A percentile compares a stretch with the other conserved stretches of the same genome.
phyloP scores from a whole-genome alignment of 2,329 filamentous ascomycete species.

The Botrytis medusae region DNA sequence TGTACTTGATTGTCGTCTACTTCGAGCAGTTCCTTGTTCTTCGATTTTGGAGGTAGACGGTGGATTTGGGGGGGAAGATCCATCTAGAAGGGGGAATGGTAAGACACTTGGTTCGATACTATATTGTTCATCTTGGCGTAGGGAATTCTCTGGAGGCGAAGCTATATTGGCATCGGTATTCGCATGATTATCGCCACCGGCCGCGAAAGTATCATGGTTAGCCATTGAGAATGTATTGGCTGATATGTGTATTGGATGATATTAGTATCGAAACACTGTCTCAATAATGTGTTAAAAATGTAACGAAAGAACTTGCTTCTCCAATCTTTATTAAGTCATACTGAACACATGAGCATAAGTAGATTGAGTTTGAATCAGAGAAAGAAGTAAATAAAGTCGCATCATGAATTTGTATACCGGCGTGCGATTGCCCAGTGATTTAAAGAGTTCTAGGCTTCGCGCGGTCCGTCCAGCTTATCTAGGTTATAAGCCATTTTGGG shows the following conservation, averaged over 20 bases:
- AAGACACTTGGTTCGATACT: constrained; percentile 24
- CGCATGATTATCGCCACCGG: background rate
- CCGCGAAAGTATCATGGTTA: constrained; percentile 1
- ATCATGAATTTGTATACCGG: background rate
- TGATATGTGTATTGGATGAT: background rate
- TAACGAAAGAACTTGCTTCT: background rate
- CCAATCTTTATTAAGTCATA: constrained; percentile 1
- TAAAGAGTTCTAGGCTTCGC: background rate
- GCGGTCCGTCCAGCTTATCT: background rate
- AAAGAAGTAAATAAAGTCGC: background rate
- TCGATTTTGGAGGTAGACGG: constrained; percentile 16
- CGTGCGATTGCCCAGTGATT: background rate
- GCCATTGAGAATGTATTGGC: background rate
- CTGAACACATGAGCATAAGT: background rate
- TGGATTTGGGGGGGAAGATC: constrained; percentile 8
- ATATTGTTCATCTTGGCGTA: constrained; percentile 9
- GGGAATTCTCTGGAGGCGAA: background rate
- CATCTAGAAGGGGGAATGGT: constrained; percentile 26
- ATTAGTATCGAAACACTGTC: background rate
- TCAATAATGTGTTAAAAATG: background rate
- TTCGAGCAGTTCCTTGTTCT: constrained; percentile 24
- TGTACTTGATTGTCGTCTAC: constrained; percentile 27
- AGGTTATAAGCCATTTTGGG: background rate
- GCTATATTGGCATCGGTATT: constrained; percentile 4
- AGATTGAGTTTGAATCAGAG: background rate